Percentiles rank a stretch among this genome's conserved stretches.
Evolutionary conservation across 768 basidiomycete species (phyloP).

Genomic region (Trametes elegans): DNA sequence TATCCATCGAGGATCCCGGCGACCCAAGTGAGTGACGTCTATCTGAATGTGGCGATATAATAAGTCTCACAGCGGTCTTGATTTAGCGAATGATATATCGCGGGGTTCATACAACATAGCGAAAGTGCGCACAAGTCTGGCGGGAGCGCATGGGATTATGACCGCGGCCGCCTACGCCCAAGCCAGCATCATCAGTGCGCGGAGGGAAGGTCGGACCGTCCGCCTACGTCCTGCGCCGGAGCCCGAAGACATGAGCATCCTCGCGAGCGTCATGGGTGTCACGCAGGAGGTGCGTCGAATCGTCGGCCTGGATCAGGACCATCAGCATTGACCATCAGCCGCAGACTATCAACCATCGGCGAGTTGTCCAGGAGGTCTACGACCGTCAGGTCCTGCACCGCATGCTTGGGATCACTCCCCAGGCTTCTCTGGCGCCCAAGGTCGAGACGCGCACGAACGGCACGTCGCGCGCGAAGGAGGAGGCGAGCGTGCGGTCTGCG

Average conservation of each 20-base stretch:
- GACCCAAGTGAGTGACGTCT: constrained; percentile 66
- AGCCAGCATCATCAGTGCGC: constrained; percentile 59
- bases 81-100: constrained; percentile 88
- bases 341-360: constrained; percentile 75
- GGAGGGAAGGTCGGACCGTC: constrained; percentile 48
- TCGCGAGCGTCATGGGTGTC: constrained; percentile 77
- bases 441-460: neutral
- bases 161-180: constrained; percentile 69
- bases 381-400: constrained; percentile 56
- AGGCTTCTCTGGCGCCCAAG: constrained; percentile 6
- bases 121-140: constrained; percentile 79
- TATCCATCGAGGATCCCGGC: constrained; percentile 93
- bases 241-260: constrained; percentile 70
- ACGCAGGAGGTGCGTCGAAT: constrained; percentile 72
- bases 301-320: neutral
- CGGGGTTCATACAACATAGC: constrained; percentile 81
- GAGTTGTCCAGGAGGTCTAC: constrained; percentile 67
- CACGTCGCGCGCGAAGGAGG: constrained; percentile 14
- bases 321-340: constrained; percentile 12
- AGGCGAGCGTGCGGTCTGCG: constrained; percentile 34
- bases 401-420: constrained; percentile 45
- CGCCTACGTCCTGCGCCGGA: constrained; percentile 43
- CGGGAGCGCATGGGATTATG: constrained; percentile 77
- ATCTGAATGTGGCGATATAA: no score
- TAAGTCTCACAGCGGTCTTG: no score